These are phyloP conservation scores for Suhomyces coccinellae DNA, from an alignment of 1,139 yeast genomes.

Conservation along the genomic window DNA sequence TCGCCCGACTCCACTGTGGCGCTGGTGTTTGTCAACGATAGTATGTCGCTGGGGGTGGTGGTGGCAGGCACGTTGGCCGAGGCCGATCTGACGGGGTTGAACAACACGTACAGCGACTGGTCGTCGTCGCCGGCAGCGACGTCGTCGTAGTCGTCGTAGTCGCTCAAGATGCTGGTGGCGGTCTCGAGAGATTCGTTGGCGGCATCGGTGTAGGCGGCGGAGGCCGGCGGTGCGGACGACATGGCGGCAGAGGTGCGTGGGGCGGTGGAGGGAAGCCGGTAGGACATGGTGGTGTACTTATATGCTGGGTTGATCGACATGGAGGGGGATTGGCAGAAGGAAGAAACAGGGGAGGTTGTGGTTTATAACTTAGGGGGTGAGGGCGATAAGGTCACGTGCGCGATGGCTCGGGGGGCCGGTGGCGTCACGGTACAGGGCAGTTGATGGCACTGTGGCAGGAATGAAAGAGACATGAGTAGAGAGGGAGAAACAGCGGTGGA, in stretches of 20 bases:
- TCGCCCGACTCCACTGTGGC: conserved; percentile 6
- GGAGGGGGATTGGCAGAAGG: neutral
- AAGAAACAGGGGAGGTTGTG: neutral
- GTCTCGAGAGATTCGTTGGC: conserved; percentile 15
- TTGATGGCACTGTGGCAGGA: neutral
- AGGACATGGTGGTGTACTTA: conserved; percentile 4
- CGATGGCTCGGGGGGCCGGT: neutral
- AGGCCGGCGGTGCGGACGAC: conserved; percentile 7
- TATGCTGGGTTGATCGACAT: neutral
- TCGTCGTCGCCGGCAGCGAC: conserved; percentile 22
- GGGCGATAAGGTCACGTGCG: conserved; percentile 14
- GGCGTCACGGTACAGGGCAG: neutral
- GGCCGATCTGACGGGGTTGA: conserved; percentile 30
- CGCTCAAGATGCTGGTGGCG: conserved; percentile 23
- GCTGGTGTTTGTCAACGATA: conserved; percentile 38
- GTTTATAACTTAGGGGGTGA: neutral
- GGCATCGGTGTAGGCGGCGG: neutral
- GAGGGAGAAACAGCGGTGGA: no score
- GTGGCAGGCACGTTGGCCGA: conserved; percentile 17
- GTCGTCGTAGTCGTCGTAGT: conserved; percentile 19
- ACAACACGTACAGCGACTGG: conserved; percentile 46
- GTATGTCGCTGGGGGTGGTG: conserved; percentile 31
- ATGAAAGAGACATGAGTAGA: no score
- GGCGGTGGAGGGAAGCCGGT: conserved; percentile 5
- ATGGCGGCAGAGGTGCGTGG: conserved; percentile 11